Conservation (phyloP, 177 flowering plant species). For the Vitis hybrid region DNA sequence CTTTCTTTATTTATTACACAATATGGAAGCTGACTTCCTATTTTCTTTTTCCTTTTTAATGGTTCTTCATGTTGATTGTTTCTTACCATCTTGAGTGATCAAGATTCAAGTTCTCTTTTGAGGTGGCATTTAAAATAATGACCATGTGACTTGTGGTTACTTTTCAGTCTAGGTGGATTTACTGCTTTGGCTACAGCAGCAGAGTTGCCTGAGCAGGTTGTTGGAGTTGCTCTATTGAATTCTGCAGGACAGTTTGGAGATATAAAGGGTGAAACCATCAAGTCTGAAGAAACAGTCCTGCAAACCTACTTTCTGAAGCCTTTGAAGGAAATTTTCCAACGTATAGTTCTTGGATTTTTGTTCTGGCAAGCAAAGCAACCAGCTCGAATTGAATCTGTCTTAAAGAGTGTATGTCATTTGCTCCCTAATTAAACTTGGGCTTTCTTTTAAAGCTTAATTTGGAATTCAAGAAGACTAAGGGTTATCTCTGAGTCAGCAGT, state of each 20-base stretch:
- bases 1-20: too few relatives aligned
- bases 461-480: not conserved
- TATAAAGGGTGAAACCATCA: constrained; percentile 26
- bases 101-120: not conserved
- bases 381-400: constrained; percentile 76
- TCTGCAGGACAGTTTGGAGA: constrained; percentile 93
- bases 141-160: constrained; percentile 9
- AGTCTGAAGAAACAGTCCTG: constrained; percentile 47
- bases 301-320: constrained; percentile 66
- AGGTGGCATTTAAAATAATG: constrained; percentile 1
- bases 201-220: constrained; percentile 65
- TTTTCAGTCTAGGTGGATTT: constrained; percentile 94
- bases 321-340: constrained; percentile 79
- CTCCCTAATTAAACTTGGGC: not conserved
- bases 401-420: constrained; percentile 71
- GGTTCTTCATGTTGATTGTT: too few relatives aligned
- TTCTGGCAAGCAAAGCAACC: constrained; percentile 99
- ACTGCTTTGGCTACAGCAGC: constrained; percentile 85
- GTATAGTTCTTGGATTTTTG: constrained; percentile 75
- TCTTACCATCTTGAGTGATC: not conserved
- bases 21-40: too few relatives aligned
- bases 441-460: not conserved
- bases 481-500: not conserved
- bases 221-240: constrained; percentile 76
- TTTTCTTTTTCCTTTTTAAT: too few relatives aligned